Base-by-base conservation (phyloP, 2,329 filamentous ascomycete genomes). In the Didymosphaeria variabile region DNA sequence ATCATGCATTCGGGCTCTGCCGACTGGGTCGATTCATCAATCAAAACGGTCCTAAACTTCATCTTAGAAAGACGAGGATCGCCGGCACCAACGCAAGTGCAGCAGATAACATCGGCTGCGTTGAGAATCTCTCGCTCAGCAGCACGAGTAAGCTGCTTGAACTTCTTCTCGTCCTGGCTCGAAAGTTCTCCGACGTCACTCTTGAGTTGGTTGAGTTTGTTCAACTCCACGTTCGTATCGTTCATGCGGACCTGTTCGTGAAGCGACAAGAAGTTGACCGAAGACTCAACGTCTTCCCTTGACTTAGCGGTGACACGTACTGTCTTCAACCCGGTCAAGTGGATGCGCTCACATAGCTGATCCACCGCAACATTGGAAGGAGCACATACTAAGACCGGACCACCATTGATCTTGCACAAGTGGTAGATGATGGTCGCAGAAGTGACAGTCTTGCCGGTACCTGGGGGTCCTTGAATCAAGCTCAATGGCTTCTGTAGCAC, bases 1-100 rank as follows among this genome's bases (percentile, higher is more conserved):
- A 99, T 99, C 93, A 99, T 97, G 79, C 95, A 99, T 79, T 99
- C 95, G 0, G 95, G 95, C 78, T 99, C 95, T 2, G 95, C 95
- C 17, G 95, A 97, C 76, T 99, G 95, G 1, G 95, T 99, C 46
- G 94, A 98, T 80, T 99, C 95, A 74, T 99, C 95, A 68, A 99
- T 98, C 44, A 99, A 85, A 21, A 99, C 95, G 66, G 97, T 99
- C 65, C 95, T 90, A 83, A 99, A 99, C 80, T 97, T 97, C 86
- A 97, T 93, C 82, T 98, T 98, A 53, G 94, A 88, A 56, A 99
- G 87, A 67, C 95, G 91, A 61, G 95, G 95, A 77, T 99, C 95
- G 62, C 95, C 95, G 40, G 95, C 95, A 79, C 95, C 95, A 72
- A 99, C 95, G 69, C 95, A 99, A 63, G 95, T 99, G 80, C 95